These are phyloP conservation scores for Aspergillus luchuensis DNA, from an alignment of 2,329 filamentous ascomycete genomes.

Conservation along the genomic window DNA sequence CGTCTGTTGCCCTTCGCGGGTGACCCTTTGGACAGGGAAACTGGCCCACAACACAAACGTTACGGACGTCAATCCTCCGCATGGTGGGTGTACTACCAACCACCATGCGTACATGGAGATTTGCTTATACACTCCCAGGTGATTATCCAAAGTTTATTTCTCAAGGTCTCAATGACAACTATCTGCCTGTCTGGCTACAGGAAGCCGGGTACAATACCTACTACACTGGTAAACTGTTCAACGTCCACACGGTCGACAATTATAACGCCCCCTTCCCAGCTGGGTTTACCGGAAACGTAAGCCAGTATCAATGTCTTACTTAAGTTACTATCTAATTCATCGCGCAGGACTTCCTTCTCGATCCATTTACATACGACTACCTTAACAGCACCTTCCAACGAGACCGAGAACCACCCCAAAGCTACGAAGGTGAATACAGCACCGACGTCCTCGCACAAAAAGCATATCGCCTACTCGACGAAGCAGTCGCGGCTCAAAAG, in stretches of 20 bases:
- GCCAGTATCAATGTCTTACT: neutral
- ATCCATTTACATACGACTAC: conserved; percentile 62
- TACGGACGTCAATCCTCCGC: conserved; percentile 48
- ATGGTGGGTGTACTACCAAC: conserved; percentile 16
- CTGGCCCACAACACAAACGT: conserved; percentile 70
- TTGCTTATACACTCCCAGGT: conserved; percentile 20
- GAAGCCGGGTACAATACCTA: conserved; percentile 56
- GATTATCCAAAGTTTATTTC: conserved; percentile 55
- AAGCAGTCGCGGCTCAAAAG: conserved; percentile 51
- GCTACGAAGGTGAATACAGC: conserved; percentile 55
- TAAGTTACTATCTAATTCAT: neutral
- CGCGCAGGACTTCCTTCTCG: conserved; percentile 38
- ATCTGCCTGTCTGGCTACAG: conserved; percentile 56
- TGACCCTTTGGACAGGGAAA: conserved; percentile 64
- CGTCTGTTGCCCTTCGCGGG: conserved; percentile 67
- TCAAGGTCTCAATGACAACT: conserved; percentile 54
- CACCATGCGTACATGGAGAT: neutral
- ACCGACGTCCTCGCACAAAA: conserved; percentile 62
- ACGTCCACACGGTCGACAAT: conserved; percentile 52
- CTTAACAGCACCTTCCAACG: conserved; percentile 63
- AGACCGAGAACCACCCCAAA: conserved; percentile 57
- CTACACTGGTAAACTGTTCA: conserved; percentile 59
- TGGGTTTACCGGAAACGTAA: conserved; percentile 31
- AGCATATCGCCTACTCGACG: conserved; percentile 59
- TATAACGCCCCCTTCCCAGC: conserved; percentile 46